Evolutionary conservation across 805 yeast genomes (phyloP), one percentile per base, ranked within the genome.

Genomic region (Yarrowia bubula): DNA sequence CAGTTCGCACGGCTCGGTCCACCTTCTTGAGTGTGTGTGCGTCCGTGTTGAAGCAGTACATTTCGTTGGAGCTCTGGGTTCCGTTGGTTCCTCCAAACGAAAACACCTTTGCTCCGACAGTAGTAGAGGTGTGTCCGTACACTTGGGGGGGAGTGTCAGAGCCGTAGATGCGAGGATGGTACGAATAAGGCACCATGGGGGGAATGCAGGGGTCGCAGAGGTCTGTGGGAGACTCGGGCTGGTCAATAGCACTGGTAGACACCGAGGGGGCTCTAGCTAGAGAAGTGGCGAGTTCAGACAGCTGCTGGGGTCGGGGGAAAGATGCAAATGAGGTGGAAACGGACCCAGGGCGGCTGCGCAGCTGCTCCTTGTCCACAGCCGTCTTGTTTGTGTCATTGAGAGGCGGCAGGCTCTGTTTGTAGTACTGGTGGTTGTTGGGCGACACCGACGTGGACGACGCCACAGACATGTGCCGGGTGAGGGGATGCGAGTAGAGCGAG

Each of bases 121-220:
- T 60, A 1, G 67, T 58, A 51, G 69, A 66, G 28, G 65, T 15
- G 62, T 71, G 72, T 22, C 71, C 73, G 15, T 66, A 39, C 14
- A 71, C 44, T 22, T 67, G 65, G 14, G 72, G 73, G 1, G 73
- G 72, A 38, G 65, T 63, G 11, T 17, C 31, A 4, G 37, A 43
- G 53, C 73, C 73, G 65, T 63, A 70, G 41, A 70, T 67, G 18
- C 58, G 53, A 3, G 72, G 72, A n/a, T 65, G 66, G 47, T 70
- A 71, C 39, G 66, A 43, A 42, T 65, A 69, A 7, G 65, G 65
- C 17, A 47, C 53, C 44, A 41, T 61, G 38, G 65, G 53, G 46
- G 65, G 65, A n/a, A 61, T 53, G 60, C 60, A 53, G 46, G 60
- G 60, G 11, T 53, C 60, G 11, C 31, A 14, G 17, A 38, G 28